A percentile compares a stretch with the other conserved stretches of the same genome.
phyloP scores from a whole-genome alignment of 352 stramenopile genomes.

The Phytopythium cucurbitacearum region DNA sequence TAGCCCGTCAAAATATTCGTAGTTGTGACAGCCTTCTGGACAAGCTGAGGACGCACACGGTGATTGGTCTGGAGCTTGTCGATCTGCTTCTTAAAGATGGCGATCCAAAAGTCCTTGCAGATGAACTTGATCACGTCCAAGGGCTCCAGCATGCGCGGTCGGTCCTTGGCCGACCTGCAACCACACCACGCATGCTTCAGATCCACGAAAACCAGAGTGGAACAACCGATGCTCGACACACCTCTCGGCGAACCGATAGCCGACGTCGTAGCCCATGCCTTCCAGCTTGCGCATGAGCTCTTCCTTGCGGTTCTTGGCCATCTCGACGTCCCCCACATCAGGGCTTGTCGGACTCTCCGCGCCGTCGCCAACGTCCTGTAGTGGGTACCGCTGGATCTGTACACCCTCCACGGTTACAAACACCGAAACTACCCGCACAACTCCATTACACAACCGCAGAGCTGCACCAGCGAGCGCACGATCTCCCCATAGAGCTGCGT shows the following conservation, averaged over 20 bases:
- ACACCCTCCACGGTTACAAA: neutral
- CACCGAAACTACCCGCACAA: neutral
- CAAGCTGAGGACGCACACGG: conserved; percentile 49
- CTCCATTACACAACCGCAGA: neutral
- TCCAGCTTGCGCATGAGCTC: conserved; percentile 81
- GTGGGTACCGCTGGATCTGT: conserved; percentile 67
- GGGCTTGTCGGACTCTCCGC: conserved; percentile 10
- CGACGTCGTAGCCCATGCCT: conserved; percentile 84
- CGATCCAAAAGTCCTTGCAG: conserved; percentile 98
- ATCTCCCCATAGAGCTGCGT: conserved; percentile 86
- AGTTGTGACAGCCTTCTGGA: neutral
- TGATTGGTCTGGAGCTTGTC: conserved; percentile 99
- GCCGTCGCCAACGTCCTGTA: conserved; percentile 21
- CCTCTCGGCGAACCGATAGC: conserved; percentile 80
- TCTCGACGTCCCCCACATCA: conserved; percentile 28
- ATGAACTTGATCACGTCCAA: conserved; percentile 98
- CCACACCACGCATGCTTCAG: neutral
- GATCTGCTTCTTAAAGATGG: conserved; percentile 98
- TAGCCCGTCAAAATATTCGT: neutral
- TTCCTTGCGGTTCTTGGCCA: conserved; percentile 60
- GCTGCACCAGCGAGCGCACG: conserved; percentile 77
- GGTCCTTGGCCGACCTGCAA: conserved; percentile 52
- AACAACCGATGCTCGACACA: conserved; percentile 3
- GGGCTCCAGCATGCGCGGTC: conserved; percentile 78
- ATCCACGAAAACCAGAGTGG: no score